Percentiles rank a stretch among this genome's conserved stretches.
Conservation (phyloP, 805 yeast species). For the Groenewaldozyma tartarivorans region DNA sequence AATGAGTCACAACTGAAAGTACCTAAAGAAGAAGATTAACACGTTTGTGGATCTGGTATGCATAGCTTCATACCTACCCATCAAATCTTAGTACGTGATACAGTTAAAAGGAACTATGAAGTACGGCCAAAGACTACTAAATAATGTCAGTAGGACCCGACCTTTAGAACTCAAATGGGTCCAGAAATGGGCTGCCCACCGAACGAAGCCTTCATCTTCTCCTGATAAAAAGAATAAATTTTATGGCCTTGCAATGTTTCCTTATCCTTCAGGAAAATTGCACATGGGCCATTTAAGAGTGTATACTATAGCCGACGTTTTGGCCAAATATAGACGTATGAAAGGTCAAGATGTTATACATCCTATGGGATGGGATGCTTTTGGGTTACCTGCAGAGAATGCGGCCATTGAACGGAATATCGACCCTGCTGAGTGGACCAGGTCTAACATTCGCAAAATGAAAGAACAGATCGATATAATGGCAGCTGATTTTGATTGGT, state of each 20-base stretch:
- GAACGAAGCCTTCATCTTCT: constrained; percentile 7
- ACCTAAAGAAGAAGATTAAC: no score
- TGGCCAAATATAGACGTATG: constrained; percentile 69
- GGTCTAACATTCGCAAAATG: constrained; percentile 72
- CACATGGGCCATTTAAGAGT: constrained; percentile 95
- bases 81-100: no score
- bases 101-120: no score
- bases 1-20: no score
- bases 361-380: constrained; percentile 99
- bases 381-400: constrained; percentile 96
- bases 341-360: constrained; percentile 74
- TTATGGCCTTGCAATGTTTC: constrained; percentile 82
- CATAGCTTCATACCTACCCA: no score
- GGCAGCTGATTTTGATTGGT: constrained; percentile 91
- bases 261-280: constrained; percentile 88
- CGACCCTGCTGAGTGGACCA: constrained; percentile 80
- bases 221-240: constrained; percentile 21
- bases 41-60: no score
- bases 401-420: constrained; percentile 86
- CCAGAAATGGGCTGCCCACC: constrained; percentile 18
- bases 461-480: constrained; percentile 67
- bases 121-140: no score
- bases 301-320: constrained; percentile 78
- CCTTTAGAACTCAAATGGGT: constrained; percentile 25
- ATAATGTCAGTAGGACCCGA: background rate